Conservation (phyloP, 805 yeast genomes). For the Wickerhamomyces canadensis region DNA sequence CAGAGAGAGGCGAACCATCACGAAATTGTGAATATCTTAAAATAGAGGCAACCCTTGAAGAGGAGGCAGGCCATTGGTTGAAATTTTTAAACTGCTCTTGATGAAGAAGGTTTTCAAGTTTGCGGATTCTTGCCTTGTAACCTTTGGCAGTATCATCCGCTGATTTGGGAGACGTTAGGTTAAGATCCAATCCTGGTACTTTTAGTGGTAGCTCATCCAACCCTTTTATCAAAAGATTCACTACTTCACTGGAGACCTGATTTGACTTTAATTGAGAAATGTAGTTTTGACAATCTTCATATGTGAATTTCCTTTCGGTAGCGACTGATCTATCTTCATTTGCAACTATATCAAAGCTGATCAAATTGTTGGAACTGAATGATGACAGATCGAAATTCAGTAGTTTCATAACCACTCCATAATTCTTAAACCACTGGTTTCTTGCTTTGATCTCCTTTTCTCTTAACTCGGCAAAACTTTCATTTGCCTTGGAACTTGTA, state of each 20-base stretch:
- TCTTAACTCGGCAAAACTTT: conserved; percentile 49
- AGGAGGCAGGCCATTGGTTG: conserved; percentile 33
- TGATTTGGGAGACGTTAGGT: not conserved
- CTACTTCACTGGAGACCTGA: conserved; percentile 27
- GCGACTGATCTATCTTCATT: conserved; percentile 7
- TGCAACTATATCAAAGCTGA: conserved; percentile 14
- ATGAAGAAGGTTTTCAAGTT: conserved; percentile 72
- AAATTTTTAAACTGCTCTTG: conserved; percentile 60
- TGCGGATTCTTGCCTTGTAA: conserved; percentile 65
- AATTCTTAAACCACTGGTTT: conserved; percentile 58
- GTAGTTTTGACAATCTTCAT: conserved; percentile 31
- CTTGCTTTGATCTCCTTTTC: conserved; percentile 53
- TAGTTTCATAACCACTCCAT: conserved; percentile 42
- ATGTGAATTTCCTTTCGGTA: conserved; percentile 3
- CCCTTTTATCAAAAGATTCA: conserved; percentile 32
- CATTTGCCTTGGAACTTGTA: conserved; percentile 37
- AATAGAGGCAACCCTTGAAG: conserved; percentile 4
- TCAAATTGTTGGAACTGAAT: conserved; percentile 16
- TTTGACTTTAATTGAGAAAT: conserved; percentile 28
- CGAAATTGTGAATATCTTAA: conserved; percentile 6
- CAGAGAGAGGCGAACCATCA: not conserved
- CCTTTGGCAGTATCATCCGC: conserved; percentile 44
- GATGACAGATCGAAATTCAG: conserved; percentile 19
- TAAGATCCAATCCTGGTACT: conserved; percentile 10
- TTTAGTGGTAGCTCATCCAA: conserved; percentile 31